Evolutionary conservation across 352 stramenopile species (phyloP).

Genomic region (Phytopythium sindhum): DNA sequence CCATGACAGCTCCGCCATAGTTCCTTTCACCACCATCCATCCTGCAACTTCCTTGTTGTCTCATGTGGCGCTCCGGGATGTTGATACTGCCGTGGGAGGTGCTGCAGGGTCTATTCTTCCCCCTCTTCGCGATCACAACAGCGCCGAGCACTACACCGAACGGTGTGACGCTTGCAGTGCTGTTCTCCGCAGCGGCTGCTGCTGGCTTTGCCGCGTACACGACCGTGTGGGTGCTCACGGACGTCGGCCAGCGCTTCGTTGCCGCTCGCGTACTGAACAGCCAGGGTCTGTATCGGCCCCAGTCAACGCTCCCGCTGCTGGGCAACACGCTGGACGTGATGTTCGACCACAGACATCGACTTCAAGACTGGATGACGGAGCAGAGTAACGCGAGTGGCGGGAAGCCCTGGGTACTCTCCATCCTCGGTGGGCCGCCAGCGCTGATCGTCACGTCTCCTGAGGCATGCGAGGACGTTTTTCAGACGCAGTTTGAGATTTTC

Average conservation of each 20-base stretch:
- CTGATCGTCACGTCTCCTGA: slow-evolving; percentile 37
- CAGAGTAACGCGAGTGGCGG: slow-evolving; percentile 29
- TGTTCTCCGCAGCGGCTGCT: not conserved
- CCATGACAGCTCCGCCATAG: too few species aligned
- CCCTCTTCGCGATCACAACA: not conserved
- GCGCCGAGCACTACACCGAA: not conserved
- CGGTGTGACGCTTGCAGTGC: not conserved
- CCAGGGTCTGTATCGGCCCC: not conserved
- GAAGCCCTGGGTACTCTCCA: slow-evolving; percentile 43
- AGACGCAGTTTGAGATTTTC: slow-evolving; percentile 71
- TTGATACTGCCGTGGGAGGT: not conserved
- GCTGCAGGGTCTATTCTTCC: too few species aligned
- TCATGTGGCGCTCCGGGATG: not conserved
- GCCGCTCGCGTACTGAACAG: not conserved
- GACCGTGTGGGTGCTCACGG: not conserved
- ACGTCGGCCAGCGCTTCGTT: not conserved
- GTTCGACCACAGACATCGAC: slow-evolving; percentile 29
- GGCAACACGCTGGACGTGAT: slow-evolving; percentile 35
- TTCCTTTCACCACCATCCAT: not conserved
- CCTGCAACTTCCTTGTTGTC: too few species aligned
- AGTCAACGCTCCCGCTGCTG: slow-evolving; percentile 31
- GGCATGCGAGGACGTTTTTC: slow-evolving; percentile 50
- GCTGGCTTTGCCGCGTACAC: not conserved
- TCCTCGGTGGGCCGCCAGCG: slow-evolving; percentile 23
- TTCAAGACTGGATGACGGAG: slow-evolving; percentile 58